phyloP scores from a whole-genome alignment of 192 early-diverging fungal species.

The Mortierella antarctica region DNA sequence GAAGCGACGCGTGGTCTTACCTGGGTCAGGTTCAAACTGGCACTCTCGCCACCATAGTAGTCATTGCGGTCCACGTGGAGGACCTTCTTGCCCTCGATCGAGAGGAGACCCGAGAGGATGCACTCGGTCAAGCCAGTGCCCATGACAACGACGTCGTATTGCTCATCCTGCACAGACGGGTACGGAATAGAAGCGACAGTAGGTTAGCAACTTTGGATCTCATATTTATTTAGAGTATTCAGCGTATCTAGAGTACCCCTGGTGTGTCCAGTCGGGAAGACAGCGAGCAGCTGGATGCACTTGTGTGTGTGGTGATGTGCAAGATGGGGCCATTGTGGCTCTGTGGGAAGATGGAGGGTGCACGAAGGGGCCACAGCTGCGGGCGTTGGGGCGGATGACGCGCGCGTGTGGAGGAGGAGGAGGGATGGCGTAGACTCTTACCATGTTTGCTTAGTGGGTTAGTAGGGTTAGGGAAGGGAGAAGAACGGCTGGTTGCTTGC shows the following conservation, averaged over 20 bases:
- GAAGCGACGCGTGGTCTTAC: slow-evolving; percentile 51
- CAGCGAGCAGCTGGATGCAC: not conserved
- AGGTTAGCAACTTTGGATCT: not conserved
- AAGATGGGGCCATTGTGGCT: too few species aligned
- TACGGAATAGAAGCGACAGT: not conserved
- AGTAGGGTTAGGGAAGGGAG: not conserved
- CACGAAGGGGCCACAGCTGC: too few species aligned
- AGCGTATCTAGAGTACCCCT: too few species aligned
- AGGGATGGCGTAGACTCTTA: too few species aligned
- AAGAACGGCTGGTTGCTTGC: not conserved
- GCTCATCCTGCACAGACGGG: slow-evolving; percentile 72
- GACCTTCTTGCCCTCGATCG: slow-evolving; percentile 93
- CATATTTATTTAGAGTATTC: too few species aligned
- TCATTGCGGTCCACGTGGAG: slow-evolving; percentile 94
- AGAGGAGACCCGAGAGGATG: slow-evolving; percentile 87
- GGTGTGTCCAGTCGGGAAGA: not conserved
- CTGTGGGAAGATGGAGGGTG: too few species aligned
- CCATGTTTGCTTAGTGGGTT: too few species aligned
- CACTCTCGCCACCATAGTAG: slow-evolving; percentile 98
- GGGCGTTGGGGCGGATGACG: too few species aligned
- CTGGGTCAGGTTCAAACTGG: slow-evolving; percentile 96
- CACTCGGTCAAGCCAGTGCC: slow-evolving; percentile 93
- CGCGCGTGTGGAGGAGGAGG: too few species aligned
- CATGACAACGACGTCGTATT: slow-evolving; percentile 90
- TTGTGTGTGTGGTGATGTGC: not conserved